Percentiles rank a stretch among this genome's conserved stretches.
Conservation (phyloP, 441 rosid genomes). For the Macaranga tanarius region DNA sequence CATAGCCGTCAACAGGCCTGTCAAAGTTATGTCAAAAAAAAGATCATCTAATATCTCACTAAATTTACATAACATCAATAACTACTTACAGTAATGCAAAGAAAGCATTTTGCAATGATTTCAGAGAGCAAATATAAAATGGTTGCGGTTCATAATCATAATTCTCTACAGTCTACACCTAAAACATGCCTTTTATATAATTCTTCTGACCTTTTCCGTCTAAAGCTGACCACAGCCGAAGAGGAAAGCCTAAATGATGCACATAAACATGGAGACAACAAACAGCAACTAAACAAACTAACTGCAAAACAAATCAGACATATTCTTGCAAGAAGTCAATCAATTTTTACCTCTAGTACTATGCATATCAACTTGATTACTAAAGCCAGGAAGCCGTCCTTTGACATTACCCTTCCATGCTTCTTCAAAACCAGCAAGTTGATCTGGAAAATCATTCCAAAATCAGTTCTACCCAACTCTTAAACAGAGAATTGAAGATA, state of each 20-base stretch:
- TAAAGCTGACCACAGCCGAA: background rate
- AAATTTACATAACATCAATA: no score
- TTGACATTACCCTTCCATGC: slow-evolving; percentile 56
- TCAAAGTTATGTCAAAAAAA: no score
- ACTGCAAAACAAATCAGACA: background rate
- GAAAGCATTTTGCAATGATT: background rate
- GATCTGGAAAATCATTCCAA: slow-evolving; percentile 43
- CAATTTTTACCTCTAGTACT: slow-evolving; percentile 36
- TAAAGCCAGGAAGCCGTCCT: slow-evolving; percentile 34
- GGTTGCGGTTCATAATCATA: background rate
- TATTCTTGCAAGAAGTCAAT: background rate
- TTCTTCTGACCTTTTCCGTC: background rate
- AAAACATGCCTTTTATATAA: background rate
- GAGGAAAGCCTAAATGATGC: slow-evolving; percentile 3
- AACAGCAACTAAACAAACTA: background rate
- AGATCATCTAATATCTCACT: no score
- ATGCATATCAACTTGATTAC: slow-evolving; percentile 30
- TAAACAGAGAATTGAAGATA: background rate
- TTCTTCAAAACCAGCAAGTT: slow-evolving; percentile 63
- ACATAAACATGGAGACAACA: background rate
- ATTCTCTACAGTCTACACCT: background rate
- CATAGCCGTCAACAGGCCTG: no score
- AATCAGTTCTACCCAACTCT: slow-evolving; percentile 1
- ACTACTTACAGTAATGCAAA: no score
- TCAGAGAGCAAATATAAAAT: background rate